Conservation (phyloP, 495 filamentous ascomycete genomes). For the Talaromyces adpressus region DNA sequence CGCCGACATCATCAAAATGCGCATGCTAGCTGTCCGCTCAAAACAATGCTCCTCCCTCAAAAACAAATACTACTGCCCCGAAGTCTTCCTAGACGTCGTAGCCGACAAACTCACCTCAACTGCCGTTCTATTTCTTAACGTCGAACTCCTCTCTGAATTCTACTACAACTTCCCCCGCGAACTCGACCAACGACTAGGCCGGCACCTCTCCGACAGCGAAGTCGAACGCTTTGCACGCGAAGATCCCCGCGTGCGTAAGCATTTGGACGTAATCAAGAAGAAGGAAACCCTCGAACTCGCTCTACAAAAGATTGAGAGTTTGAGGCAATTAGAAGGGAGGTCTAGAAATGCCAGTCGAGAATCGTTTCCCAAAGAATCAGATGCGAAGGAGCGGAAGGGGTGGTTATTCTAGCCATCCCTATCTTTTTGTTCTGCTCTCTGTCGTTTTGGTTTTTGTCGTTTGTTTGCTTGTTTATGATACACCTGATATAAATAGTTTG, state of each 20-base stretch:
- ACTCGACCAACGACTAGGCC: slow-evolving; percentile 78
- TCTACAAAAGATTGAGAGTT: slow-evolving; percentile 84
- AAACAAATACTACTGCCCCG: slow-evolving; percentile 95
- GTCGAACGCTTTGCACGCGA: slow-evolving; percentile 88
- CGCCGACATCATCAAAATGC: slow-evolving; percentile 82
- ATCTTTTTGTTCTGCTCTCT: background rate
- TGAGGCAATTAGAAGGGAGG: slow-evolving; percentile 66
- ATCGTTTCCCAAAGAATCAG: background rate
- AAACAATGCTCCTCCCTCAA: slow-evolving; percentile 74
- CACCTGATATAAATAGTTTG: background rate
- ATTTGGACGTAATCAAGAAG: slow-evolving; percentile 82
- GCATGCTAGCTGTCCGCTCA: slow-evolving; percentile 74
- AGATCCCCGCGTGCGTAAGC: slow-evolving; percentile 78
- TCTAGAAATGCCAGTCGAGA: background rate
- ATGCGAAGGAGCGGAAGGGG: background rate
- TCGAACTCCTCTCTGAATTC: slow-evolving; percentile 93
- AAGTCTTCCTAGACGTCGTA: slow-evolving; percentile 94
- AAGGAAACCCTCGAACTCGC: slow-evolving; percentile 93
- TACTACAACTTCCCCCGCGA: slow-evolving; percentile 95
- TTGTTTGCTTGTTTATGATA: background rate
- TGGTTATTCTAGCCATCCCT: background rate
- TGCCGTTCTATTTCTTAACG: slow-evolving; percentile 94
- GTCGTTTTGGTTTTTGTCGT: background rate
- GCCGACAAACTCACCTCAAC: slow-evolving; percentile 92
- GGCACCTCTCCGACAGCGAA: slow-evolving; percentile 67